Evolutionary conservation across 2,329 filamentous ascomycete genomes (phyloP), one percentile per base, ranked within the genome.

Genomic region (Neoarthrinium moseri): DNA sequence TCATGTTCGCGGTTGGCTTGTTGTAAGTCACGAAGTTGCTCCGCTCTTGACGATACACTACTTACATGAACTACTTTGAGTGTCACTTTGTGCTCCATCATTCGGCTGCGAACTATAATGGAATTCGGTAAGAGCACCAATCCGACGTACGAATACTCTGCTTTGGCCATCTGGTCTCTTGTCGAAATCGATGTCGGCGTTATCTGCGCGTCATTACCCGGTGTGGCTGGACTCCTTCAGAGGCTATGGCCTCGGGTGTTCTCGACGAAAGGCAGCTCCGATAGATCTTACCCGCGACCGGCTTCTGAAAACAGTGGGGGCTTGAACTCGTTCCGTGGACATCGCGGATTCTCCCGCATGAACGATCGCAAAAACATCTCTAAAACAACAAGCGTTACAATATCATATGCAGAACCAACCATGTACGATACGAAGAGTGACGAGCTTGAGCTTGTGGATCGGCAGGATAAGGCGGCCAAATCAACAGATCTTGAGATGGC

Each of bases 1-100:
- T 76, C 11, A 56, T 56, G 2, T 53, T 74, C 17, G 72, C 76
- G 47, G 7, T 73, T 1, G 64, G 65, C 53, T 71, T 76, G 50
- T 60, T 75, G 34, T 62, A 56, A 48, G 46, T 23, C 21, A 15
- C 13, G 0, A 51, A 75, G 0, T 72, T 72, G 0, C 54, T 74
- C 20, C 62, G 68, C n/a, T 51, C 75, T 1, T 48, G 58, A 4
- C 55, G 53, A 0, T 53, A 15, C 11, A n/a, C 15, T 4, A 36
- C 34, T 32, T 33, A 29, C 42, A 22, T 4, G 8, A 12, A 39
- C 24, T 11, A 18, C 34, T 36, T 13, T 8, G 33, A 47, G 45
- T 23, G 48, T 50, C 8, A 50, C 48, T 20, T 17, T 50, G 30
- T 38, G 46, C 35, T 43, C 38, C 11, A 41, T 50, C 24, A 23